Evolutionary conservation across 805 yeast genomes (phyloP), one percentile per base, ranked within the genome.

Genomic region (Wickerhamiella galacta): DNA sequence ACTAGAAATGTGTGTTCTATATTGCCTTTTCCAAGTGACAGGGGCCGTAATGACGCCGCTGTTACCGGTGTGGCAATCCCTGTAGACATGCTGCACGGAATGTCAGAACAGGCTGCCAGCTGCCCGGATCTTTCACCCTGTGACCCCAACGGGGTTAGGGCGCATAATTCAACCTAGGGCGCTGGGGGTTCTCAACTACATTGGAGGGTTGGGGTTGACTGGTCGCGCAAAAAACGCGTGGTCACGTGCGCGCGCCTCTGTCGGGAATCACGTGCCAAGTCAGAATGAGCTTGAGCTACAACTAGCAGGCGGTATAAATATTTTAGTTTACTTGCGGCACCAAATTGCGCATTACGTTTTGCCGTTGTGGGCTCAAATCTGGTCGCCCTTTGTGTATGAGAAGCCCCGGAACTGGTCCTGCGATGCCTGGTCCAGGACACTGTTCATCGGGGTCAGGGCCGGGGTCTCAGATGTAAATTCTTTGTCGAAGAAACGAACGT

Each of bases 401-500:
- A 90, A 90, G 3, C 98, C 98, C 46, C 96, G 72, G 68, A 90
- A 90, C 60, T 82, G 92, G 48, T 90, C 95, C 63, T 90, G 98
- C 72, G 78, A 76, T 18, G 75, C 70, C 2, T 90, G 71, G 10
- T 90, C 76, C 48, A 90, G 63, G 5, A 79, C 74, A 20, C 93
- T 76, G 39, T 82, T 87, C 31, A 90, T 85, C 2, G 98, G 98
- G 1, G 98, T 90, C 55, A 87, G 65, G 32, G 93, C 75, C 22
- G 96, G 95, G 22, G 90, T 77, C 49, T 90, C 95, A 1, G 83
- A 71, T 0, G 98, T 90, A 52, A 90, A 90, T 53, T 83, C 95
- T 47, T 75, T 78, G 57, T 90, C 98, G 51, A 90, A 90, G 60
- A 82, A 82, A 3, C 90, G 70, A 29, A 85, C 83, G 55, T 85